Evolutionary conservation across 2,329 filamentous ascomycete genomes (phyloP), one percentile per base, ranked within the genome.

Genomic region (Fusarium avenaceum): DNA sequence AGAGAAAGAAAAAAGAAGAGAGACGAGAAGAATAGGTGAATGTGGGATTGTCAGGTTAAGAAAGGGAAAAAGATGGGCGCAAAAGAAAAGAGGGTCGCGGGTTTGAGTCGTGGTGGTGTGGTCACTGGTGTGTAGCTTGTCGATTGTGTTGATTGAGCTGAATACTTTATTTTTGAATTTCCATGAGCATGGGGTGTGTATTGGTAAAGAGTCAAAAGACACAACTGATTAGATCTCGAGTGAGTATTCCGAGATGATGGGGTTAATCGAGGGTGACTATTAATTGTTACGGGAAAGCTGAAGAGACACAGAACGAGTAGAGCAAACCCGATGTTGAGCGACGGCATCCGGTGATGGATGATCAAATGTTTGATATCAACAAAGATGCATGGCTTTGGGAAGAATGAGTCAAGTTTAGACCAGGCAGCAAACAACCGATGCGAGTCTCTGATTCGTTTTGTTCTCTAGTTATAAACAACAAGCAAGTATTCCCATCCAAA

Each of bases 61-160:
- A 42, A 28, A 33, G 33, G 26, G 26, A 48, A 47, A 51, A 60
- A 47, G 39, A 65, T 42, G 45, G 63, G 38, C 40, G 33, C 48
- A 48, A 55, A 57, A 61, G 46, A 63, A 69, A 69, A 64, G 43
- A 63, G 47, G 57, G 52, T 52, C 59, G 66, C 13, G 42, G 59
- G 47, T 43, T 65, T 39, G 49, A 39, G 24, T 32, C 45, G 39
- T 42, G 44, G 57, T 67, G 52, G 58, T 67, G 35, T 38, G 35
- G 35, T 38, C 35, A n/a, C 35, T 38, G 59, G 63, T 54, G 40
- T 51, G 49, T 50, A 59, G 47, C 32, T 33, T 50, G 15, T 24
- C 32, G 43, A 33, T 49, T 47, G 33, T 26, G 40, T 33, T 38
- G 43, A 33, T 49, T 43, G 33, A 26, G 40, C 28, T 42, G 39